Evolutionary conservation across 2,329 filamentous ascomycete species (phyloP), one percentile per base, ranked within the genome.

Genomic region (Xylariaceae sp.): DNA sequence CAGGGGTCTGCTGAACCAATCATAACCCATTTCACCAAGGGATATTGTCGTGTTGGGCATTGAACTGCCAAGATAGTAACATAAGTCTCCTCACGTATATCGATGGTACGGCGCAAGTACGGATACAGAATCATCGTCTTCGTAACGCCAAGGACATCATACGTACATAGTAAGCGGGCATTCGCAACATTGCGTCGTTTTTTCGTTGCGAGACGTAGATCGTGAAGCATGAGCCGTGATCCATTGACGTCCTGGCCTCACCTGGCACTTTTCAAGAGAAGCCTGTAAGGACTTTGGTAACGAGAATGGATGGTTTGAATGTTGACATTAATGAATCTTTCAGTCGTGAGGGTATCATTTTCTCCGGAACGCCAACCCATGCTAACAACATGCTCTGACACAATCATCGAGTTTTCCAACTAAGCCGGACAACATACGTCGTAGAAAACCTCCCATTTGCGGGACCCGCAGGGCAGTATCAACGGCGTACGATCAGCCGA

Each of bases 311-410:
- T 34, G 51, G 52, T 48, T 44, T 45, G 17, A 57, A 50, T 53
- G 55, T 48, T 55, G 57, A 30, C 23, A 58, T 53, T 51, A 45
- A 57, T 52, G 53, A 52, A 55, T 59, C 52, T 59, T 47, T 53
- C 48, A 49, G 56, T 44, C 45, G 51, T 56, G 60, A 15, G 68
- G 68, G 68, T 70, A 70, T 70, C 68, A 66, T 68, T 59, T 59
- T 61, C 56, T 64, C 63, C 66, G 57, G 23, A 67, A 69, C 66
- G 66, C 67, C 67, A 56, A 57, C 53, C 42, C 63, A 56, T 61
- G 56, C 62, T 56, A 58, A 56, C 57, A 55, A 57, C 42, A 58
- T 53, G 39, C 30, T 44, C 48, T 48, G 51, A 49, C 61, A 59
- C 47, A 55, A 50, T 13, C 39, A 50, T 47, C 55, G 50, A 50